Evolutionary conservation across 1,139 yeast genomes (phyloP).

Genomic region (Kodamaea sp.): DNA sequence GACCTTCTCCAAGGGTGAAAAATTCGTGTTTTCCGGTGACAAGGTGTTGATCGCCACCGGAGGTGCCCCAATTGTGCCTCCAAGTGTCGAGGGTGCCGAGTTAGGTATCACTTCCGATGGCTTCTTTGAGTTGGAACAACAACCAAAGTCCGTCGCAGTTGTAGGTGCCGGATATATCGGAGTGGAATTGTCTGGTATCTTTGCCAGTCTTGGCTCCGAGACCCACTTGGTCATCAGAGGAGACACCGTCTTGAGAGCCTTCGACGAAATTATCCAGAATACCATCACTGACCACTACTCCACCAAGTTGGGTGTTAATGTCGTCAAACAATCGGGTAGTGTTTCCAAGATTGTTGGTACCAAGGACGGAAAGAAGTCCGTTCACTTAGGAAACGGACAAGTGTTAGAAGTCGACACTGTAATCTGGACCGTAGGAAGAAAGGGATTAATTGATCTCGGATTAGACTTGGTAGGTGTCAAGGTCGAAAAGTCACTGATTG

Average conservation of each 20-base stretch:
- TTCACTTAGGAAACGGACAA: constrained; percentile 55
- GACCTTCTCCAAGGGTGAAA: constrained; percentile 46
- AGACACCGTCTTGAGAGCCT: constrained; percentile 82
- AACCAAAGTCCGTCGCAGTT: constrained; percentile 89
- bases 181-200: constrained; percentile 91
- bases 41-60: constrained; percentile 90
- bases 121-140: constrained; percentile 74
- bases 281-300: constrained; percentile 79
- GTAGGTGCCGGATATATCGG: constrained; percentile 99
- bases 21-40: constrained; percentile 71
- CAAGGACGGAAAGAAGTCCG: constrained; percentile 60
- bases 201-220: constrained; percentile 84
- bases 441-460: constrained; percentile 70
- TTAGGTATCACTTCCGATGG: constrained; percentile 90
- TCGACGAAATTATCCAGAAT: constrained; percentile 79
- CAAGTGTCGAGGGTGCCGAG: constrained; percentile 74
- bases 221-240: constrained; percentile 89
- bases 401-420: constrained; percentile 73
- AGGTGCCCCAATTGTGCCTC: constrained; percentile 78
- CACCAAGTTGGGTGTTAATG: constrained; percentile 71
- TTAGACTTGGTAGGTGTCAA: constrained; percentile 75
- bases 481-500: constrained; percentile 54
- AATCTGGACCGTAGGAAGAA: constrained; percentile 94
- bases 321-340: constrained; percentile 64
- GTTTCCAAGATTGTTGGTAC: constrained; percentile 64